Percentiles rank a stretch among this genome's conserved stretches.
phyloP scores from a whole-genome alignment of 2,329 filamentous ascomycete species.

The Aspergillus pseudotamarii region DNA sequence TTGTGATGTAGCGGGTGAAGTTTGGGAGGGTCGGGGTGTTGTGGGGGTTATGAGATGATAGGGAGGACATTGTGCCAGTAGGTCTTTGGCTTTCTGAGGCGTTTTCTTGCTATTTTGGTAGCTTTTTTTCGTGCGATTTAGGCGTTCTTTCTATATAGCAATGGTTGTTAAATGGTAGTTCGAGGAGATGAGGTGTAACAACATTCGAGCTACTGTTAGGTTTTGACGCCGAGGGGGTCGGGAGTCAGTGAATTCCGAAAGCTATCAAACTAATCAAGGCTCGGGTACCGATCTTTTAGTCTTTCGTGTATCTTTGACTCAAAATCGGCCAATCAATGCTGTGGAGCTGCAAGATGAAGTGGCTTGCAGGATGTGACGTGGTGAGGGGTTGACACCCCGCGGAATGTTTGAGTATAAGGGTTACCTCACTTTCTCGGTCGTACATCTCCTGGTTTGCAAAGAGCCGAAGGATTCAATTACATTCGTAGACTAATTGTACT shows the following conservation, averaged over 20 bases:
- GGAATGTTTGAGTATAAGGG: neutral
- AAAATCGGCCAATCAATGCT: neutral
- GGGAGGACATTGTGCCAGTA: neutral
- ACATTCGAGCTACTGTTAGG: neutral
- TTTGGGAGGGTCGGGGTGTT: conserved; percentile 27
- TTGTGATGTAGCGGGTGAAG: conserved; percentile 40
- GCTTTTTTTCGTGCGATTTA: too few species aligned
- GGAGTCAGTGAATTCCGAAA: neutral
- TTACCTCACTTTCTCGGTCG: too few species aligned
- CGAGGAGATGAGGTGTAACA: neutral
- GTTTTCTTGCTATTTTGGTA: neutral
- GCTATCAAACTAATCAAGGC: neutral
- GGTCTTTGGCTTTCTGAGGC: neutral
- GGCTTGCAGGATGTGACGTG: conserved; percentile 3
- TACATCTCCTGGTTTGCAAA: too few species aligned
- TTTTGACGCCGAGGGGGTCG: neutral
- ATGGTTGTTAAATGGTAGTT: neutral
- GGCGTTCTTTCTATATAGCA: neutral
- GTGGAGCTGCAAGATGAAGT: neutral
- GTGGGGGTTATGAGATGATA: neutral
- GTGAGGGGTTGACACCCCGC: neutral
- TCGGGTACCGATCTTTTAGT: neutral
- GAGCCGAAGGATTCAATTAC: too few species aligned
- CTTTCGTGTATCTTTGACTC: neutral
- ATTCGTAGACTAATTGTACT: too few species aligned